phyloP scores from a whole-genome alignment of 208 protist genomes.

The Acanthamoeba sp. region DNA sequence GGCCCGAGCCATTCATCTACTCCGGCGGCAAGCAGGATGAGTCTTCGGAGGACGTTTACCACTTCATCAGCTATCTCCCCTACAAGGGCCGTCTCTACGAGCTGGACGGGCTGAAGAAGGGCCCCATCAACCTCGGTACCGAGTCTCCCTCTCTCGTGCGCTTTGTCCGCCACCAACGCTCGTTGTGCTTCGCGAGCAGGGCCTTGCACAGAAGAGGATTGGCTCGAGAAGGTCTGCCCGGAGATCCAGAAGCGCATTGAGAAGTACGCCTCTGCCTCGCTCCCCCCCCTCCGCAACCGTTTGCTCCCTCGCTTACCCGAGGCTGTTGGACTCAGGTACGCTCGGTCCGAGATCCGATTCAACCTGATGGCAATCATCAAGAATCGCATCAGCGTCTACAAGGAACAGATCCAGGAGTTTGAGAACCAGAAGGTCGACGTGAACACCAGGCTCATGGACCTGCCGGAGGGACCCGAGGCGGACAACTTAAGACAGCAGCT shows the following conservation, averaged over 20 bases:
- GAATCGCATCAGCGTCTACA: slow-evolving; percentile 86
- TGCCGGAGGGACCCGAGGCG: not conserved
- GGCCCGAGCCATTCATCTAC: slow-evolving; percentile 88
- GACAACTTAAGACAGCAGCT: slow-evolving; percentile 28
- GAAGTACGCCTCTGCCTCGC: slow-evolving; percentile 56
- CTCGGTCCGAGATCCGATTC: slow-evolving; percentile 94
- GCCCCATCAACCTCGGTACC: slow-evolving; percentile 90
- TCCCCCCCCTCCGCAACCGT: not conserved
- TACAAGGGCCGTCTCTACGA: slow-evolving; percentile 96
- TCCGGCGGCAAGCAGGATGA: slow-evolving; percentile 74
- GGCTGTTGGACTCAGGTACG: slow-evolving; percentile 71
- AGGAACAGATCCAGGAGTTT: slow-evolving; percentile 87
- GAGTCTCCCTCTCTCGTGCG: not conserved
- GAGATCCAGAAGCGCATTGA: slow-evolving; percentile 94
- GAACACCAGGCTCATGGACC: not conserved
- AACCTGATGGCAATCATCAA: slow-evolving; percentile 96
- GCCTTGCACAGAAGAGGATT: slow-evolving; percentile 73
- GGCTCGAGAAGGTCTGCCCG: slow-evolving; percentile 88
- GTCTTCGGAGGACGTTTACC: slow-evolving; percentile 94
- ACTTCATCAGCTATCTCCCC: slow-evolving; percentile 97
- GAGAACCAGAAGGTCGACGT: slow-evolving; percentile 22
- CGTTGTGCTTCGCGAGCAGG: not conserved
- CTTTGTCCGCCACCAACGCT: not conserved
- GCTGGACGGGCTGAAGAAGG: slow-evolving; percentile 97
- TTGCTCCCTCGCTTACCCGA: not conserved